Base-by-base conservation (phyloP, 305 asterid genomes). In the Fraxinus sp. region DNA sequence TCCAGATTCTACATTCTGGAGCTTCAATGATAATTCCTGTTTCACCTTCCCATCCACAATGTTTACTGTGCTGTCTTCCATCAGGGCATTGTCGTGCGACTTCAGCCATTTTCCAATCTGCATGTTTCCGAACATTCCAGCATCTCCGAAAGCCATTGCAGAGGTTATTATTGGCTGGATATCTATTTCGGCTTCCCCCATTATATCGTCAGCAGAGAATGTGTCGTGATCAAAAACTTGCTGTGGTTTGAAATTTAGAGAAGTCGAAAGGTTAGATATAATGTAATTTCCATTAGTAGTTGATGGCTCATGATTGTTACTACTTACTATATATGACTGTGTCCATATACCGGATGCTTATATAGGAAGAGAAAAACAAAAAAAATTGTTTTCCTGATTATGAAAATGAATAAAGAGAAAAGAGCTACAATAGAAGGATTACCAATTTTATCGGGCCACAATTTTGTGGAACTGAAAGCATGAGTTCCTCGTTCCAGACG, bases 161-260 rank as follows among this genome's bases (percentile, higher is more conserved):
- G 94, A 88, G 3, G 92, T 89, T 72, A 93, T 82, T 90, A 90
- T 86, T 13, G 97, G 94, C 62, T 88, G 93, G 10, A 93, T 90
- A 80, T 93, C 96, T 66, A 91, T 89, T 86, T 91, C 94, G 0
- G 95, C 95, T 78, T 89, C 92, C 41, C 97, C 97, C 95, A 92
- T 92, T 30, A 92, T 90, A 80, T 92, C 94, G 59, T 92, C 97
- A 3, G 97, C 93, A n/a, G 92, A 88, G 86, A 92, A 90, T 75
- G 87, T 87, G 83, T 92, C 95, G 28, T 88, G 84, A 82, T 92
- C 95, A 68, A 84, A 91, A 92, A 92, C 95, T 88, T 88, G 88
- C 95, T 91, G 92, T 13, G 37, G 41, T 36, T 32, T 22, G 16
- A 22, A 75, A 36, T 32, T 33, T 24, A 20, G 28, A 76, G 5